Evolutionary conservation across 129 eudicot genomes (phyloP), one percentile per base, ranked within the genome.

Genomic region (Centrapalus pauciflorus): DNA sequence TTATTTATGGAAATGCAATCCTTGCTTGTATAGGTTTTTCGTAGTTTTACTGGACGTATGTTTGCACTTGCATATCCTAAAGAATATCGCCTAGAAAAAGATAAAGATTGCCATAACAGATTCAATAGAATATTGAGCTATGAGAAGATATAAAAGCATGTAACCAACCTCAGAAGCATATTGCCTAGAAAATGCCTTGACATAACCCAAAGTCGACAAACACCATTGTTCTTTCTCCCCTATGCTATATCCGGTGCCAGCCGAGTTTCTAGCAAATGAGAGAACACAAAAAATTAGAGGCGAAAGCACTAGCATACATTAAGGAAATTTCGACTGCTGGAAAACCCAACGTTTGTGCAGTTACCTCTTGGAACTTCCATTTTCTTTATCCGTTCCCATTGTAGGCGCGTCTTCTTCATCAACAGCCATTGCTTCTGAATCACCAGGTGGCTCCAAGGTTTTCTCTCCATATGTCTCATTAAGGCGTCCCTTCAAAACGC

Each of bases 181-280:
- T 74, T 89, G 99, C 62, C 99, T 87, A 1, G 96, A 81, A 55
- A 93, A 79, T 54, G 99, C 96, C 78, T 87, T 89, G 55, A 93
- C 84, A 70, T 86, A 93, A 75, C 95, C 99, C 55, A 93, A 76
- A 69, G 95, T 89, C 32, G 95, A 63, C 70, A 89, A 77, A 68
- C 99, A 87, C 99, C 99, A 93, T 69, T 93, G 97, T 67, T 89
- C 86, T 38, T 70, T 85, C 81, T 93, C 99, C 55, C 86, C 80
- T 0, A 86, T 67, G 27, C 49, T 72, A 73, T 86, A 93, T 25
- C 74, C 77, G 10, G 59, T 49, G 5, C 70, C 40, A 0, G 76
- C 84, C 62, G 56, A 77, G 41, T 74, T 74, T 32, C 72, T 55
- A 65, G 12, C 54, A 23, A 55, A 28, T 29, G 38, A 13, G 19